These are phyloP conservation scores for Rhizopus arrhizus DNA, from an alignment of 371 early-diverging fungal genomes.

Conservation along the genomic window DNA sequence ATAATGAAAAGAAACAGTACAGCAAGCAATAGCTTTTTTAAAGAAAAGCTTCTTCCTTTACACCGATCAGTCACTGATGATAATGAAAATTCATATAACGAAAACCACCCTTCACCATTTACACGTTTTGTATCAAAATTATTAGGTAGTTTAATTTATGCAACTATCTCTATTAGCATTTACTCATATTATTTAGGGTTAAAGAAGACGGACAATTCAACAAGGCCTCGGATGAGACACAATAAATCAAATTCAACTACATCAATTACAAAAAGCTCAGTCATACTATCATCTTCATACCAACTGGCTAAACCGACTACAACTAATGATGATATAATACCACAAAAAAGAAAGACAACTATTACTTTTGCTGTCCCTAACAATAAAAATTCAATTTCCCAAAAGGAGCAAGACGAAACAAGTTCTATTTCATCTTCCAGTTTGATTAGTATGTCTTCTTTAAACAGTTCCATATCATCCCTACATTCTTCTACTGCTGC, in stretches of 20 bases:
- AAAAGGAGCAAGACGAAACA: constrained; percentile 16
- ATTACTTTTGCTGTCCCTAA: constrained; percentile 20
- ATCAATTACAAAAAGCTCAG: constrained; percentile 35
- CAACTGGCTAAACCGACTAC: constrained; percentile 10
- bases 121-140: constrained; percentile 29
- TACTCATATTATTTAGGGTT: constrained; percentile 11
- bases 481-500: constrained; percentile 4
- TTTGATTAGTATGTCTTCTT: not conserved
- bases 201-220: not conserved
- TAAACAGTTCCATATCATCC: constrained; percentile 10
- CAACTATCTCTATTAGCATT: not conserved
- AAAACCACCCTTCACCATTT: constrained; percentile 24
- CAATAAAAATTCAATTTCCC: not conserved
- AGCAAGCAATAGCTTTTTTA: constrained; percentile 1
- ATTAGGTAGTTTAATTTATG: constrained; percentile 21
- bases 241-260: constrained; percentile 34
- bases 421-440: constrained; percentile 21
- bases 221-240: constrained; percentile 21
- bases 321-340: not conserved
- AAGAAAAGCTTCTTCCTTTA: constrained; percentile 23
- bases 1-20: constrained; percentile 11
- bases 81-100: constrained; percentile 11
- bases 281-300: constrained; percentile 24
- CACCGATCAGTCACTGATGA: constrained; percentile 31
- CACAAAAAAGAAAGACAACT: constrained; percentile 15